Evolutionary conservation across 129 eudicot genomes (phyloP).

Genomic region (Sambucus nigra): DNA sequence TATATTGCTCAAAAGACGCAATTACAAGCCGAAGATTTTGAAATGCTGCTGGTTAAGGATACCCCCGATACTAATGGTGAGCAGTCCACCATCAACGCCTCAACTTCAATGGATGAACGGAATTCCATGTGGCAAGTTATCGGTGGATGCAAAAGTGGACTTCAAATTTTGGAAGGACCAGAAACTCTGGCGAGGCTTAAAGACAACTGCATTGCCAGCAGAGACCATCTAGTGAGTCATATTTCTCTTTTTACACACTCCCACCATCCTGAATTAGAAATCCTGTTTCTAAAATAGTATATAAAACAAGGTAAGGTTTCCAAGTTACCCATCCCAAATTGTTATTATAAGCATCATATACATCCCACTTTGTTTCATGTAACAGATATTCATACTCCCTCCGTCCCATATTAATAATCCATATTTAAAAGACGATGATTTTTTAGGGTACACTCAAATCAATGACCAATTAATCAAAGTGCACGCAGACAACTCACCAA

Average conservation of each 20-base stretch:
- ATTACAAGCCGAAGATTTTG: conserved; percentile 8
- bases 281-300: neutral
- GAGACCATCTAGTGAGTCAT: conserved; percentile 10
- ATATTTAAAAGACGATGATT: too few relatives aligned
- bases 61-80: neutral
- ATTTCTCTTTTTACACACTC: neutral
- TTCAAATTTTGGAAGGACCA: conserved; percentile 9
- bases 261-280: neutral
- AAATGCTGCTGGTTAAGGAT: conserved; percentile 10
- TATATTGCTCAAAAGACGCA: conserved; percentile 5
- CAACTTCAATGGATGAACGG: neutral
- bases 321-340: neutral
- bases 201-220: conserved; percentile 1
- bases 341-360: neutral
- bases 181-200: conserved; percentile 13
- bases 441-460: too few relatives aligned
- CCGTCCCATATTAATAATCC: too few relatives aligned
- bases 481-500: too few relatives aligned
- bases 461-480: too few relatives aligned
- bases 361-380: neutral
- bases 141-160: conserved; percentile 2
- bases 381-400: too few relatives aligned
- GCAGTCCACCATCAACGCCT: neutral
- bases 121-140: neutral
- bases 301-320: neutral